Evolutionary conservation across 768 basidiomycete species (phyloP).

Genomic region (Lactarius psammicola): DNA sequence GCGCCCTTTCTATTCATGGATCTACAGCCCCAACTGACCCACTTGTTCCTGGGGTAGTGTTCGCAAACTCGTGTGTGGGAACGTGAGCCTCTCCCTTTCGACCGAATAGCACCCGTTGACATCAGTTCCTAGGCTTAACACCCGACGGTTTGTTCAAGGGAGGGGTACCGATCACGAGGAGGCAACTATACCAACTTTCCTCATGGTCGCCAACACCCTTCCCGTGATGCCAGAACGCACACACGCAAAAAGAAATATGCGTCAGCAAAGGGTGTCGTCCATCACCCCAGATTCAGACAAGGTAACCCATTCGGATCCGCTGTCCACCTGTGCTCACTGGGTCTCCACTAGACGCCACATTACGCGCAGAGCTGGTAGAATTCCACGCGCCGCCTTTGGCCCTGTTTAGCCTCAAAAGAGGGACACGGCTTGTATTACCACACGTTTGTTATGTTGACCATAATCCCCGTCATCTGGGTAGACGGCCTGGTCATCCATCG

Average conservation of each 20-base stretch:
- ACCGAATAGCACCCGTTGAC: neutral
- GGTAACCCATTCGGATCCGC: neutral
- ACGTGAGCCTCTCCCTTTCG: slow-evolving; percentile 18
- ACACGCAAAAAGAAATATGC: neutral
- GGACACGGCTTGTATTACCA: slow-evolving; percentile 22
- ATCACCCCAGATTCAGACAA: slow-evolving; percentile 21
- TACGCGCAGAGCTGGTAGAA: slow-evolving; percentile 21
- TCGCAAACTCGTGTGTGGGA: slow-evolving; percentile 29
- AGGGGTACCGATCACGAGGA: slow-evolving; percentile 28
- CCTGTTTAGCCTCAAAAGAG: neutral
- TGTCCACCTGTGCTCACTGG: slow-evolving; percentile 9
- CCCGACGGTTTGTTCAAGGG: slow-evolving; percentile 26
- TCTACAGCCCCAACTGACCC: neutral
- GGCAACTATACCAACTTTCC: slow-evolving; percentile 26
- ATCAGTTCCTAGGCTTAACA: slow-evolving; percentile 19
- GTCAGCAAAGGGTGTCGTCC: slow-evolving; percentile 23
- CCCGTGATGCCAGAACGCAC: neutral
- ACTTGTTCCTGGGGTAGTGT: slow-evolving; percentile 15
- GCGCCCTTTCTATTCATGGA: neutral
- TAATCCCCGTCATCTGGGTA: neutral
- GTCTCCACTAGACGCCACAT: slow-evolving; percentile 12
- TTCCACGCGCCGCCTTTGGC: neutral
- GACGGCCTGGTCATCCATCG: neutral
- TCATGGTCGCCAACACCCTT: slow-evolving; percentile 28
- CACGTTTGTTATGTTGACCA: slow-evolving; percentile 9